Evolutionary conservation across 2,329 filamentous ascomycete species (phyloP).

Genomic region (Penicillium sclerotiorum): DNA sequence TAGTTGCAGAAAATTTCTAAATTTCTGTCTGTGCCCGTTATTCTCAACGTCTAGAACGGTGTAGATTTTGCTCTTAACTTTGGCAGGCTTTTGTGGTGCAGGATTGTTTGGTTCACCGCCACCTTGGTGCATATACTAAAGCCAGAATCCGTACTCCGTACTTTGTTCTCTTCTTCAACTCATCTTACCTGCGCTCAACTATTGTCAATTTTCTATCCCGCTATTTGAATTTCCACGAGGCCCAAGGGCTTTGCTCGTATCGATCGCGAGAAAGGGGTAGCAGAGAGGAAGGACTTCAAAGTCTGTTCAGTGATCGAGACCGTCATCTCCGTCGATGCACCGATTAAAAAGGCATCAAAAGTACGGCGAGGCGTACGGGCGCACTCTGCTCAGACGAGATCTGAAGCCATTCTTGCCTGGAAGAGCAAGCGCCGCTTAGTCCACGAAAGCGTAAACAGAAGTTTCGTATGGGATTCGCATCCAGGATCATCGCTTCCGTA

Average conservation of each 20-base stretch:
- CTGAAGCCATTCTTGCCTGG: neutral
- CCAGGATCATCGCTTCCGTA: conserved; percentile 14
- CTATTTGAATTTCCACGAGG: too few species aligned
- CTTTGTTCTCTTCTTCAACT: neutral
- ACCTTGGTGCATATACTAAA: neutral
- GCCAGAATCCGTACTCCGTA: neutral
- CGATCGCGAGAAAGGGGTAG: conserved; percentile 5
- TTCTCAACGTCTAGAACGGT: neutral
- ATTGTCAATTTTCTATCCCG: too few species aligned
- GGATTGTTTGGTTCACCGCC: conserved; percentile 1
- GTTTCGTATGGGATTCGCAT: too few species aligned
- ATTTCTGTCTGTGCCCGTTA: conserved; percentile 1
- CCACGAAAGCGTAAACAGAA: too few species aligned
- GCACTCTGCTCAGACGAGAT: too few species aligned
- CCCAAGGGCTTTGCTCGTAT: too few species aligned
- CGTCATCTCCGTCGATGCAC: conserved; percentile 10
- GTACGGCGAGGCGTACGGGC: conserved; percentile 13
- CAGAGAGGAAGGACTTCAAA: neutral
- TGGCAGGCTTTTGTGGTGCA: neutral
- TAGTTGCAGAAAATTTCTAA: conserved; percentile 1
- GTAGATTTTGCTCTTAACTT: too few species aligned
- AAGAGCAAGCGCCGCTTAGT: neutral
- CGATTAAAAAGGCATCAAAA: conserved; percentile 8
- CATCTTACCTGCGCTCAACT: too few species aligned
- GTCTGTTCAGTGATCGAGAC: conserved; percentile 16